These are phyloP conservation scores for Eimeria brunetti DNA, from an alignment of 169 alveolate species.

Conservation along the genomic window DNA sequence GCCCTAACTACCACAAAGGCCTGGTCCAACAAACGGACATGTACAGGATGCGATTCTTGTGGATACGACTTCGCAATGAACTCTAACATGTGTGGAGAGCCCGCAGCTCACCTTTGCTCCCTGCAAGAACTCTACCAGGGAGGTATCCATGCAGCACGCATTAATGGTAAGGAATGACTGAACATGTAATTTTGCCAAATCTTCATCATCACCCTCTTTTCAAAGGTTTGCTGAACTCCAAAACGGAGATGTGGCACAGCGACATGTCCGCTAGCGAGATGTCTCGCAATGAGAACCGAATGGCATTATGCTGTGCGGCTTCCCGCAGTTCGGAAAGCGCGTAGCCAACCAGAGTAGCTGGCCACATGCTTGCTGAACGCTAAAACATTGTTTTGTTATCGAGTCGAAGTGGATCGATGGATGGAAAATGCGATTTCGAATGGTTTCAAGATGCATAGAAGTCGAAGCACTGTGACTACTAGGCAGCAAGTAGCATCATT, in stretches of 20 bases:
- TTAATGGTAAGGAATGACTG: conserved; percentile 56
- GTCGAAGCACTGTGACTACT: background rate
- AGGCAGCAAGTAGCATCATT: background rate
- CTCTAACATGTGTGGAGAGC: conserved; percentile 80
- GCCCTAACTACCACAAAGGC: background rate
- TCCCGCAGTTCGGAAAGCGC: conserved; percentile 50
- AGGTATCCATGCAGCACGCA: conserved; percentile 77
- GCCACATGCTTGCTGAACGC: background rate
- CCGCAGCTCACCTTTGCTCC: conserved; percentile 81
- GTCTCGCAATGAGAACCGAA: conserved; percentile 55
- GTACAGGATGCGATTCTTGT: conserved; percentile 78
- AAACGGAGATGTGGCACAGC: conserved; percentile 78
- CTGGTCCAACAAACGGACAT: background rate
- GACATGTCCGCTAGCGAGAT: conserved; percentile 74
- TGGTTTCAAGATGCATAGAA: background rate
- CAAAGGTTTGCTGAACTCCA: conserved; percentile 63
- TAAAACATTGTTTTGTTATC: conserved; percentile 10
- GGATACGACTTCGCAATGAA: conserved; percentile 55
- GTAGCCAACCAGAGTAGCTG: background rate
- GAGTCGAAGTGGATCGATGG: conserved; percentile 1
- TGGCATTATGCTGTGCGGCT: conserved; percentile 79
- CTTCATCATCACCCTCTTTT: background rate
- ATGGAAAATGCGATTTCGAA: background rate
- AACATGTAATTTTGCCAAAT: background rate
- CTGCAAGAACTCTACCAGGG: conserved; percentile 81